phyloP scores from a whole-genome alignment of 2,329 filamentous ascomycete species.

The Thyridium curvatum region DNA sequence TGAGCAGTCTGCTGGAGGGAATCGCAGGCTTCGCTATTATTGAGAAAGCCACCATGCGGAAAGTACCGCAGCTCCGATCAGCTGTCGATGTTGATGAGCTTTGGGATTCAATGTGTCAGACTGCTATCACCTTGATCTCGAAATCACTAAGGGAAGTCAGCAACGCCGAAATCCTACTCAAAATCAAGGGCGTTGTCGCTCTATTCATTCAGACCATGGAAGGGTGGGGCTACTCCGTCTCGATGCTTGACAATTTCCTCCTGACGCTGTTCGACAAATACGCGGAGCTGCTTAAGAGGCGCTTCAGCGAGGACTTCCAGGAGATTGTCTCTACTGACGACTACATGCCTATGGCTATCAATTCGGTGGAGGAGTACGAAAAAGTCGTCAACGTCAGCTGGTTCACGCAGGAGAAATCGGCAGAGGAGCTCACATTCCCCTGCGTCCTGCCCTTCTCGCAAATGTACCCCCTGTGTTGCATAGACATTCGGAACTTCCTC shows the following conservation, averaged over 20 bases:
- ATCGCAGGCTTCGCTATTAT: slow-evolving; percentile 97
- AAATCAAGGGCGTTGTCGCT: slow-evolving; percentile 87
- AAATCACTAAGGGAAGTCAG: slow-evolving; percentile 73
- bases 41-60: slow-evolving; percentile 87
- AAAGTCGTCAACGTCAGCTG: slow-evolving; percentile 95
- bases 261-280: slow-evolving; percentile 93
- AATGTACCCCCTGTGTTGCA: slow-evolving; percentile 98
- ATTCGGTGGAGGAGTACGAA: slow-evolving; percentile 83
- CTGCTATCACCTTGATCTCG: slow-evolving; percentile 74
- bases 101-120: slow-evolving; percentile 97
- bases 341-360: slow-evolving; percentile 99
- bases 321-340: slow-evolving; percentile 91
- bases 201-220: slow-evolving; percentile 99
- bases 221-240: slow-evolving; percentile 86
- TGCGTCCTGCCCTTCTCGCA: slow-evolving; percentile 96
- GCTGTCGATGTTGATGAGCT: slow-evolving; percentile 91
- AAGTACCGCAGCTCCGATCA: slow-evolving; percentile 75
- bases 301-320: slow-evolving; percentile 94
- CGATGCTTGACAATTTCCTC: slow-evolving; percentile 74
- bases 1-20: slow-evolving; percentile 88
- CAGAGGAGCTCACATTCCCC: slow-evolving; percentile 79
- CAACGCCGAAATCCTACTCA: slow-evolving; percentile 85
- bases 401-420: slow-evolving; percentile 79
- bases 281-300: slow-evolving; percentile 78
- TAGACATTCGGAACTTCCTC: slow-evolving; percentile 94